Conservation (phyloP, 2,329 filamentous ascomycete genomes). For the Trichoderma sp. region DNA sequence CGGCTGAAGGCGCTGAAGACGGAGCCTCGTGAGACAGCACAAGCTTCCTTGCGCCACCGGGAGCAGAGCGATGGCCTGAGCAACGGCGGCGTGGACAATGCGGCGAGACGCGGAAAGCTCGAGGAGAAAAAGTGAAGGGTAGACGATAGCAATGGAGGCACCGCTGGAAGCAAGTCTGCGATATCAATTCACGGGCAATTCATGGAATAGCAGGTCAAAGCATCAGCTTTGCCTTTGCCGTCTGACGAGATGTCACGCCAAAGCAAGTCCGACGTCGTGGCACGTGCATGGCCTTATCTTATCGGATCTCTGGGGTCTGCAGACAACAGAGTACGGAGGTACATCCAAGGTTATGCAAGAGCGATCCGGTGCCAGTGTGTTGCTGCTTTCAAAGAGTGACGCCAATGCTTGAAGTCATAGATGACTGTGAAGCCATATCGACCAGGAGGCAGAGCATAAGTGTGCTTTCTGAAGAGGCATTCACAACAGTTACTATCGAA, state of each 20-base stretch:
- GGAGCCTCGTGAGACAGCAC: neutral
- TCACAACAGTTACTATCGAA: too few relatives aligned
- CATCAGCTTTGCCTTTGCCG: slow-evolving; percentile 5
- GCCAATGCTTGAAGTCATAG: too few relatives aligned
- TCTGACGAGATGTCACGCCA: slow-evolving; percentile 27
- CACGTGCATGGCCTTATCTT: slow-evolving; percentile 27
- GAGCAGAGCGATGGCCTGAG: neutral
- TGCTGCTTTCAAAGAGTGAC: too few relatives aligned
- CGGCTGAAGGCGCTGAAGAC: neutral
- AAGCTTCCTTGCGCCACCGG: neutral
- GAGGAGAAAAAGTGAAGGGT: neutral
- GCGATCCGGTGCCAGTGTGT: too few relatives aligned
- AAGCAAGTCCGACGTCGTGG: slow-evolving; percentile 22
- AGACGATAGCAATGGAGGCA: neutral
- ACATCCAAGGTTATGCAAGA: too few relatives aligned
- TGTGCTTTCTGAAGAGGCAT: too few relatives aligned
- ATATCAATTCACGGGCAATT: slow-evolving; percentile 15
- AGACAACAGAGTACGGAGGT: neutral
- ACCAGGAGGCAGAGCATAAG: too few relatives aligned
- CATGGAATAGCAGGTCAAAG: neutral
- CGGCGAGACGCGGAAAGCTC: neutral
- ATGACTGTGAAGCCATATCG: too few relatives aligned
- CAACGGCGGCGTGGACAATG: neutral
- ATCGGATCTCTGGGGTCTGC: slow-evolving; percentile 7
- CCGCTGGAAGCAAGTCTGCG: slow-evolving; percentile 10